phyloP scores from a whole-genome alignment of 192 early-diverging fungal genomes.

The Rhizoclosmatium globosum region DNA sequence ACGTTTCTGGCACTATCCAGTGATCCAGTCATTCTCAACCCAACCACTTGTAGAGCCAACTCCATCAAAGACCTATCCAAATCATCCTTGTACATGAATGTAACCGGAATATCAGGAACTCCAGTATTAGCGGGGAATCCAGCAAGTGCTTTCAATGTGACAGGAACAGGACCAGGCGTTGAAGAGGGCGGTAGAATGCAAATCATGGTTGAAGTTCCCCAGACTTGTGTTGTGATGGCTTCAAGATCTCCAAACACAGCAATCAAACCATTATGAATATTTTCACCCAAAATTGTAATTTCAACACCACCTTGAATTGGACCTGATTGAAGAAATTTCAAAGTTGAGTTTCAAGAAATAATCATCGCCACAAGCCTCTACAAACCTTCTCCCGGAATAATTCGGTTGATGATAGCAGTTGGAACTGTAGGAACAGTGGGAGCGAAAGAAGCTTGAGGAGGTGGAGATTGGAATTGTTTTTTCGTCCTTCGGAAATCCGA shows the following conservation, averaged over 20 bases:
- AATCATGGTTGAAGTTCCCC: slow-evolving; percentile 81
- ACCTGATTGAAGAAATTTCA: slow-evolving; percentile 35
- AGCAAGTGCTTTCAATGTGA: slow-evolving; percentile 52
- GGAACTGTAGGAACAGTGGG: not conserved
- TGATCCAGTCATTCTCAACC: slow-evolving; percentile 83
- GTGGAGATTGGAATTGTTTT: slow-evolving; percentile 19
- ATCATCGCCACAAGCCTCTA: not conserved
- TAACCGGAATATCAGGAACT: slow-evolving; percentile 24
- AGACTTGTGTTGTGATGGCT: slow-evolving; percentile 78
- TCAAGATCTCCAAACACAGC: slow-evolving; percentile 82
- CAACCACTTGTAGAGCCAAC: slow-evolving; percentile 87
- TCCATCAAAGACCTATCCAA: slow-evolving; percentile 91
- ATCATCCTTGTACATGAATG: slow-evolving; percentile 69
- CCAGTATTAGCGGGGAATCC: slow-evolving; percentile 7
- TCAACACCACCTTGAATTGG: slow-evolving; percentile 88
- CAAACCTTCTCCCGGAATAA: slow-evolving; percentile 78
- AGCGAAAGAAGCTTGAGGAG: not conserved
- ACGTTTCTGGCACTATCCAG: slow-evolving; percentile 73
- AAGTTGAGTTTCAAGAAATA: not conserved
- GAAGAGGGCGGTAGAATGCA: slow-evolving; percentile 84
- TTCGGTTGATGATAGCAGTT: slow-evolving; percentile 65
- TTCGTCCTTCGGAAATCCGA: slow-evolving; percentile 6
- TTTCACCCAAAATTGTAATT: slow-evolving; percentile 82
- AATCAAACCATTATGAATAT: slow-evolving; percentile 79
- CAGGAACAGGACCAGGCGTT: slow-evolving; percentile 74